A percentile compares a stretch with the other conserved stretches of the same genome.
Evolutionary conservation across 768 basidiomycete species (phyloP).

Genomic region (Tephrocybe rancida): DNA sequence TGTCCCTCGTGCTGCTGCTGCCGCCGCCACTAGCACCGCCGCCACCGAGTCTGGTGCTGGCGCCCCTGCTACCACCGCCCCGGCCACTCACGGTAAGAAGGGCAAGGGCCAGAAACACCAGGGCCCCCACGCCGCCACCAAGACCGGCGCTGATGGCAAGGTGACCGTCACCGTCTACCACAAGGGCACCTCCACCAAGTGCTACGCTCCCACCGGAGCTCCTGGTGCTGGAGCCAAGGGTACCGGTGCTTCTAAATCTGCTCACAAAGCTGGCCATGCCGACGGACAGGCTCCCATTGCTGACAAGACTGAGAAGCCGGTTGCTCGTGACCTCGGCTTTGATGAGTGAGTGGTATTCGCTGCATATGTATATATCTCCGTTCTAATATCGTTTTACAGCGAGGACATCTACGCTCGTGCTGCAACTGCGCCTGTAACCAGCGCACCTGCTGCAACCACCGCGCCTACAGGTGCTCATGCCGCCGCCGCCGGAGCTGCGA

Average conservation of each 20-base stretch:
- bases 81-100: slow-evolving; percentile 6
- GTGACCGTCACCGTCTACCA: background rate
- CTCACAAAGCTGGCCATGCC: no score
- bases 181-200: background rate
- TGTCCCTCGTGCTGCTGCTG: slow-evolving; percentile 8
- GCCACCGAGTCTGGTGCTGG: background rate
- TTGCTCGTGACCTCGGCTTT: no score
- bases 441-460: background rate
- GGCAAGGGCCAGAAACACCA: background rate
- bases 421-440: slow-evolving; percentile 4
- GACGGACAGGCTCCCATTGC: no score
- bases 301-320: no score
- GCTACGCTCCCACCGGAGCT: background rate
- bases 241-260: background rate
- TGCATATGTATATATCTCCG: no score
- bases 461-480: slow-evolving; percentile 1
- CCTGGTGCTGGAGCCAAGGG: no score
- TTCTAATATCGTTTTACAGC: no score
- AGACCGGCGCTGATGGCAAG: background rate
- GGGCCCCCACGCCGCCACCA: background rate
- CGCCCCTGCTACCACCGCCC: slow-evolving; percentile 14
- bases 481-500: background rate
- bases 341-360: no score
- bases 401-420: background rate
- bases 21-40: slow-evolving; percentile 11